Evolutionary conservation across 2,329 filamentous ascomycete species (phyloP).

Genomic region (Cylindrodendrum hubeiense): DNA sequence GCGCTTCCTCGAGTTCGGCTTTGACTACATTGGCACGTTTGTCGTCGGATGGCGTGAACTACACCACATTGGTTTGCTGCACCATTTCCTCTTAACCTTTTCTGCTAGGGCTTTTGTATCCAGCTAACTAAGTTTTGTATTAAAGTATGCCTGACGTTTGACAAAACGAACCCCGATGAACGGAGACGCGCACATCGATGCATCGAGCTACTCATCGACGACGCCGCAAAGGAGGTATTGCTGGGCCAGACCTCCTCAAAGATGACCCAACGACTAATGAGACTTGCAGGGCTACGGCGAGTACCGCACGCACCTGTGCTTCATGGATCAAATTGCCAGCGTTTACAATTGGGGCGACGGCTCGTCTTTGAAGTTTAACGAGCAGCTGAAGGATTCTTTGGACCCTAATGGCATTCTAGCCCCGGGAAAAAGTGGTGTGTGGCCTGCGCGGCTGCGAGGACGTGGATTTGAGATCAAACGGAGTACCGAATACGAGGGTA

Average conservation of each 20-base stretch:
- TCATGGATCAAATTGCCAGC: constrained; percentile 23
- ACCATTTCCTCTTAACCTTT: no score
- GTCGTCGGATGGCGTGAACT: constrained; percentile 20
- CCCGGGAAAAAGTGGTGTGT: constrained; percentile 22
- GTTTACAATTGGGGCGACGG: constrained; percentile 14
- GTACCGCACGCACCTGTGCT: constrained; percentile 20
- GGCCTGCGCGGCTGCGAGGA: neutral
- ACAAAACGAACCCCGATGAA: neutral
- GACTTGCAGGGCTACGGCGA: constrained; percentile 14
- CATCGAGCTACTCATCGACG: constrained; percentile 10
- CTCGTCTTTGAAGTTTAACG: constrained; percentile 11
- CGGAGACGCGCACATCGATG: neutral
- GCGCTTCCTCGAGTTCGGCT: constrained; percentile 7
- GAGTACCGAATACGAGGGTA: neutral
- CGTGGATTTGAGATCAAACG: constrained; percentile 4
- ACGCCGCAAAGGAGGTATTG: neutral
- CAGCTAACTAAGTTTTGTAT: no score
- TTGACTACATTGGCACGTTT: constrained; percentile 22
- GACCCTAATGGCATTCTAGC: constrained; percentile 27
- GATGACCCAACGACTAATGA: neutral
- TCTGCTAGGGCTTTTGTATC: no score
- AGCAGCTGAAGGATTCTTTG: constrained; percentile 19
- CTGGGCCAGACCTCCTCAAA: no score
- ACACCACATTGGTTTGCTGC: constrained; percentile 3
- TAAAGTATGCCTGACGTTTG: no score